Evolutionary conservation across 108 stramenopile genomes (phyloP), one percentile per base, ranked within the genome.

Genomic region (Discostella stelligeroides): DNA sequence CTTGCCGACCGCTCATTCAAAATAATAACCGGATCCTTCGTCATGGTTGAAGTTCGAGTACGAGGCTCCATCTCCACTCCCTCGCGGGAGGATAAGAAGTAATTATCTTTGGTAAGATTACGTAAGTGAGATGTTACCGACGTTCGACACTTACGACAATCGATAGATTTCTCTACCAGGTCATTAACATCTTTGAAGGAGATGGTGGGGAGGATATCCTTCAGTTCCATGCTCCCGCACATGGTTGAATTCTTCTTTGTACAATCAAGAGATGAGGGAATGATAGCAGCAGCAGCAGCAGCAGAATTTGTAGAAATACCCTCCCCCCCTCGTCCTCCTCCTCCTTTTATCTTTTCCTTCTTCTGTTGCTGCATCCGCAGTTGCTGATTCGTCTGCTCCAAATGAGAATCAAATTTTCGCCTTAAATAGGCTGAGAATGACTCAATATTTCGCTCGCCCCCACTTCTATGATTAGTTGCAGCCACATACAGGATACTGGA

Each of bases 121-220:
- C 63, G 63, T 1, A 73, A 11, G 24, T 49, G 24, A 17, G 61
- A 23, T 4, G 42, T 47, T 5, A 50, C 63, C 34, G 63, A 48
- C 14, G 63, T 73, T 28, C 53, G 63, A 34, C 72, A 73, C 15
- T 9, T 43, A 10, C 63, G 72, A 29, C 72, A 73, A 15, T 58
- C 46, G 2, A 59, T 24, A 15, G 34, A 48, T 18, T 65, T 45
- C 37, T 29, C 30, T n/a, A 56, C 47, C 38, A 47, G 40, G 29
- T 30, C 21, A 25, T 65, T 45, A 2, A 59, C 17, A 14, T 73
- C 73, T 1, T 51, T 49, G 14, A 74, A 14, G n/a, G 64, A 51
- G 43, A 74, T 59, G 20, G 73, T 74, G 59, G 73, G 73, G 0
- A 74, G 59, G 21, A 74, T 66, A 41, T 66, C 39, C 17, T 38